A percentile compares a stretch with the other conserved stretches of the same genome.
These are phyloP conservation scores for Quaeritorhiza haematococci DNA, from an alignment of 371 early-diverging fungal genomes.

Conservation along the genomic window DNA sequence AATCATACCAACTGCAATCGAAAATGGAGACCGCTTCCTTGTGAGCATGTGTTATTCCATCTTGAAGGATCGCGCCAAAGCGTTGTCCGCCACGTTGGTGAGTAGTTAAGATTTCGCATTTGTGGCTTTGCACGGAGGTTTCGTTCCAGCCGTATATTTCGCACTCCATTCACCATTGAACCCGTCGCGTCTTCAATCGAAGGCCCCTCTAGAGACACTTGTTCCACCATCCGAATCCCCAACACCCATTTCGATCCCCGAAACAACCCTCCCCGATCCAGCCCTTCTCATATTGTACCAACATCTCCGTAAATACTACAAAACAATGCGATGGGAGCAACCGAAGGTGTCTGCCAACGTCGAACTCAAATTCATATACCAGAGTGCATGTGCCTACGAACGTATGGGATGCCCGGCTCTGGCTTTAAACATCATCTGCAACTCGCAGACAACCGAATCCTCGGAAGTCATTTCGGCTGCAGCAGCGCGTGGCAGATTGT, in stretches of 20 bases:
- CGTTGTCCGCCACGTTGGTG: slow-evolving; percentile 63
- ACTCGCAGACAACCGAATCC: slow-evolving; percentile 26
- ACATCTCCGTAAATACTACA: slow-evolving; percentile 50
- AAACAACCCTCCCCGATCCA: slow-evolving; percentile 54
- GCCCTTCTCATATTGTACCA: slow-evolving; percentile 72
- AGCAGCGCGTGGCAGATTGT: too few relatives aligned
- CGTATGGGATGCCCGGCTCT: slow-evolving; percentile 70
- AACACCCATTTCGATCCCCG: slow-evolving; percentile 3
- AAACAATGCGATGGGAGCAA: slow-evolving; percentile 17
- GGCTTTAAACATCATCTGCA: slow-evolving; percentile 54
- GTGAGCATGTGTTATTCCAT: slow-evolving; percentile 61
- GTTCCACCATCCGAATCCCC: slow-evolving; percentile 15
- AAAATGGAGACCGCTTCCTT: slow-evolving; percentile 70
- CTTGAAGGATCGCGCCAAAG: slow-evolving; percentile 56
- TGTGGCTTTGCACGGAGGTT: slow-evolving; percentile 13
- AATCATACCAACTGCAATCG: slow-evolving; percentile 46
- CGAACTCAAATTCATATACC: slow-evolving; percentile 57
- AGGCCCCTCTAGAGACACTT: not conserved
- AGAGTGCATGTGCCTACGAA: slow-evolving; percentile 64
- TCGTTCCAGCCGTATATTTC: slow-evolving; percentile 15
- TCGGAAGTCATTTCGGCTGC: too few relatives aligned
- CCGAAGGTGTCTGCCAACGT: slow-evolving; percentile 19
- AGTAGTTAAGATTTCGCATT: slow-evolving; percentile 13
- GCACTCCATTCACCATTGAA: not conserved
- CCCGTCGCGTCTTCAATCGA: not conserved